A percentile compares a stretch with the other conserved stretches of the same genome.
Evolutionary conservation across 1,284 basidiomycete species (phyloP).

Genomic region (Phellopilus nigrolimitatus): DNA sequence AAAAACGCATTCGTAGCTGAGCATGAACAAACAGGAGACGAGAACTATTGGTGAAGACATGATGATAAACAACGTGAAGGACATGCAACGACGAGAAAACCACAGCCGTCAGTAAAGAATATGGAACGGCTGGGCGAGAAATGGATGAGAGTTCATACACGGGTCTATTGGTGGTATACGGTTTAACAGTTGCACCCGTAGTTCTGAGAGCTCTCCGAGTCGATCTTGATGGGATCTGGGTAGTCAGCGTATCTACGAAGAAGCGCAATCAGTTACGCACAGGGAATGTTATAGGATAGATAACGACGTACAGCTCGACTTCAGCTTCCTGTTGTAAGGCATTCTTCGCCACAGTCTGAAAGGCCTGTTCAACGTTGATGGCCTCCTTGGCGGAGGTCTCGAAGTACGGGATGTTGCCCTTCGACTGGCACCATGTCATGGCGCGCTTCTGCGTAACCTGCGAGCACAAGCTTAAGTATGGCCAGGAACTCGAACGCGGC

Average conservation of each 20-base stretch:
- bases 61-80: background rate
- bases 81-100: background rate
- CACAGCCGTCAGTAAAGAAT: background rate
- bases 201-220: constrained; percentile 87
- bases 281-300: constrained; percentile 9
- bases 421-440: constrained; percentile 99
- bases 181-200: constrained; percentile 88
- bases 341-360: constrained; percentile 99
- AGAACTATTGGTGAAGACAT: background rate
- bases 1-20: constrained; percentile 7
- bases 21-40: background rate
- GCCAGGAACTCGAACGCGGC: background rate
- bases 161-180: constrained; percentile 3
- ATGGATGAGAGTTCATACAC: background rate
- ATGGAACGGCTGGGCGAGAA: background rate
- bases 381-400: constrained; percentile 99
- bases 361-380: constrained; percentile 99
- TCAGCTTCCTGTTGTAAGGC: constrained; percentile 96
- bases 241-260: constrained; percentile 88
- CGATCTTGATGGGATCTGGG: constrained; percentile 97
- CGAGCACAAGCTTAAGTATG: background rate
- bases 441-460: constrained; percentile 99
- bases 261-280: constrained; percentile 11
- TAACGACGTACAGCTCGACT: constrained; percentile 77
- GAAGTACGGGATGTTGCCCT: constrained; percentile 99